phyloP scores from a whole-genome alignment of 495 filamentous ascomycete genomes.

The Paragyromitra xinjiangensis region DNA sequence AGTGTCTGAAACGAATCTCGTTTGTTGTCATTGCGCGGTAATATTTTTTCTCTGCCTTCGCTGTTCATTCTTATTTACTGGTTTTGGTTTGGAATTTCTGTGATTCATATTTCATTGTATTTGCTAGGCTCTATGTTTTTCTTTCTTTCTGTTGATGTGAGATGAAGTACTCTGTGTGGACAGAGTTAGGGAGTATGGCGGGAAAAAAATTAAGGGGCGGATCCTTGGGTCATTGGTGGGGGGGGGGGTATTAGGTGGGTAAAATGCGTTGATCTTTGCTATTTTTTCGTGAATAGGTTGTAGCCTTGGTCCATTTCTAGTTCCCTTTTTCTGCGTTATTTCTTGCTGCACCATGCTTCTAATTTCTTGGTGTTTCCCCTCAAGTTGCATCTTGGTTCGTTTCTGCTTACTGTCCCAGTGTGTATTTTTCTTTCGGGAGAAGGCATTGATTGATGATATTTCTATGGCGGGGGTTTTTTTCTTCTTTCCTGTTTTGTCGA shows the following conservation, averaged over 20 bases:
- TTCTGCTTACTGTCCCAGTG: constrained; percentile 16
- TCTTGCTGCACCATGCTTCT: constrained; percentile 29
- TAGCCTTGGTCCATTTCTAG: constrained; percentile 23
- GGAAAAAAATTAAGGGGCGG: constrained; percentile 15
- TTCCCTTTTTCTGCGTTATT: constrained; percentile 23
- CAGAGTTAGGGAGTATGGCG: constrained; percentile 27
- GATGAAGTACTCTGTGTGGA: constrained; percentile 21
- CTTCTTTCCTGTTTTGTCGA: constrained; percentile 12
- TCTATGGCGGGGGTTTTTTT: constrained; percentile 15
- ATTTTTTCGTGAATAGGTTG: constrained; percentile 28
- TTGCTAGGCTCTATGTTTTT: constrained; percentile 40
- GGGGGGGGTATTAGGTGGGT: constrained; percentile 27
- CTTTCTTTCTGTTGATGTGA: constrained; percentile 27
- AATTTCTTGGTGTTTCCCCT: constrained; percentile 15
- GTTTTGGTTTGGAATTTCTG: constrained; percentile 48
- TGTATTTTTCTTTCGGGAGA: constrained; percentile 13
- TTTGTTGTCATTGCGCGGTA: constrained; percentile 51
- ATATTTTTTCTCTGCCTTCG: constrained; percentile 32
- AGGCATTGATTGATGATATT: constrained; percentile 30
- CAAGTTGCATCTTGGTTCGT: constrained; percentile 18
- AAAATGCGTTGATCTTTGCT: constrained; percentile 20
- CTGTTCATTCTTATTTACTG: constrained; percentile 53
- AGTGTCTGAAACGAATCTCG: constrained; percentile 45
- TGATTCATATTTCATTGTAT: constrained; percentile 47
- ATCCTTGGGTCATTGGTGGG: constrained; percentile 30